Evolutionary conservation across 2,329 filamentous ascomycete genomes (phyloP), one percentile per base, ranked within the genome.

Genomic region (Fusarium brachygibbosum): DNA sequence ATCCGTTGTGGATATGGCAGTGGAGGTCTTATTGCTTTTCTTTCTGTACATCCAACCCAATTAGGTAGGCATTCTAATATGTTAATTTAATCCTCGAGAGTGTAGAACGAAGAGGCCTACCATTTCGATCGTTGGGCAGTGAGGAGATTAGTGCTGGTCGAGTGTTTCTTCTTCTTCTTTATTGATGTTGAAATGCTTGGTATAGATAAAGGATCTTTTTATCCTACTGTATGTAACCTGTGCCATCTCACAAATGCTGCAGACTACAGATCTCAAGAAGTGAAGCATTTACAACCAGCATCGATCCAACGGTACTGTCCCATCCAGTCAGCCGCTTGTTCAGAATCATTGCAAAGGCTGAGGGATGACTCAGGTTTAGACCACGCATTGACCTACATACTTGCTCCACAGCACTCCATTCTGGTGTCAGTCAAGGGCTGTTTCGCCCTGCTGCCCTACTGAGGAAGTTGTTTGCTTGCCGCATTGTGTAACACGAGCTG

Each of bases 401-500:
- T 29, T 12, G 9, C 29, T 29, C 29, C 23, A 40, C 17, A 37
- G 14, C 7, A 44, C 13, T 29, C 10, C 21, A 23, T 21, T 23
- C 31, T n/a, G 10, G 17, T 21, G 34, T 42, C 41, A 63, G 38
- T 58, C 37, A 55, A 46, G n/a, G 34, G 7, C 25, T 42, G 40
- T 44, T 42, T 31, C 16, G 32, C 25, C 31, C 19, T 12, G 10
- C n/a, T 19, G 17, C 25, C 25, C 17, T 44, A n/a, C 40, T 42
- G 25, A 19, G 3, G 6, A 16, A 29, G 32, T 34, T 44, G 35
- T 14, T 32, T 66, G 41, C 32, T 29, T 55, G 34, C 32, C 25
- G 45, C 37, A n/a, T 50, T 35, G 57, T 70, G 50, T 29, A 55
- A 67, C 40, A 25, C 37, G 56, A 70, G 44, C 53, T 67, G 45